Base-by-base conservation (phyloP, 225 moss, liverwort and hornwort species). In the Bryoerythrophyllum caledonicum region DNA sequence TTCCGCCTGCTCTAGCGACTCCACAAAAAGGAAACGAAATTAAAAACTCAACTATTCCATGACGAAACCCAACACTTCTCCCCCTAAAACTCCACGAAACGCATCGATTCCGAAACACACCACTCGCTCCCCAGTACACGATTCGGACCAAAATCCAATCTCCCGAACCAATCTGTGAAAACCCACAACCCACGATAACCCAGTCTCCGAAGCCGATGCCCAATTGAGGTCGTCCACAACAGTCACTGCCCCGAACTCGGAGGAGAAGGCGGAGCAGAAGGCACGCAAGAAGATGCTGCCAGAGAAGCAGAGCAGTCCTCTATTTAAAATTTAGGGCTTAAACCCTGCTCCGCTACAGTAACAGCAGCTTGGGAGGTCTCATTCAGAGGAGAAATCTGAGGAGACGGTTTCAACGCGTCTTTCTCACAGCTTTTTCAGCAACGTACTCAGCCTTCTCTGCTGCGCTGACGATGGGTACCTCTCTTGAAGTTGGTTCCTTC, bases 271-370 rank as follows among this genome's bases (percentile, higher is more conserved):
- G 10, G 1, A 6, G 56, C 1, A 64, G 64, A 74, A 70, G 70
- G 26, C 57, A 59, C 17, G 8, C 43, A 64, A 19, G 80, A 80
- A 80, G 77, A 1, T 74, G 70, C 77, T 15, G 60, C 12, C 51
- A 63, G 63, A 68, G 32, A 57, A 52, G 4, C 32, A 63, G 38
- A 40, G 4, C 14, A 44, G 15, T 15, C 44, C 0, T 4, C n/a
- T n/a, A n/a, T n/a, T n/a, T n/a, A n/a, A n/a, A n/a, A n/a, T n/a
- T n/a, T n/a, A n/a, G n/a, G n/a, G n/a, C 17, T 48, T 60, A 14
- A 55, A 23, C 54, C 71, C 27, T 46, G 5, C 25, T 44, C 14
- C 14, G 14, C 44, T 44, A 44, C 44, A 44, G 3, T 48, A 28
- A 70, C 38, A 49, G 49, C 15, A 32, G 20, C 6, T 30, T 51